Conservation (phyloP, 495 filamentous ascomycete species). For the Glarea lozoyensis region DNA sequence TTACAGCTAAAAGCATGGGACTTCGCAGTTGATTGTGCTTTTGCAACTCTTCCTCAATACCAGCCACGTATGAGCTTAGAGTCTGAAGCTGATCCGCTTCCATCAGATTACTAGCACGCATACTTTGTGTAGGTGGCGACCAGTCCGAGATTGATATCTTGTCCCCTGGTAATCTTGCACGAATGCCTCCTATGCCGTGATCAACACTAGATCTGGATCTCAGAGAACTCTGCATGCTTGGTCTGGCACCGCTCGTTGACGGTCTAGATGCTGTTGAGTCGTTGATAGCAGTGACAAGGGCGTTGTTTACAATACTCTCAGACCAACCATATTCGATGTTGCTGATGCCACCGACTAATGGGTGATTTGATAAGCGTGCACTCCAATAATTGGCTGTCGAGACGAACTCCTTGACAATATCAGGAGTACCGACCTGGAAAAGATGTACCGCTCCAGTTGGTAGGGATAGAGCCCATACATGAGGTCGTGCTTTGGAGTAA, state of each 20-base stretch:
- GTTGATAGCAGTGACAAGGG: constrained; percentile 47
- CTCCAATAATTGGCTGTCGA: constrained; percentile 97
- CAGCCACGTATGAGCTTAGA: constrained; percentile 68
- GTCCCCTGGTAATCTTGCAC: constrained; percentile 74
- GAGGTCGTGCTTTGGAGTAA: constrained; percentile 80
- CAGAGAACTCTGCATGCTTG: constrained; percentile 63
- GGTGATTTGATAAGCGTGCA: constrained; percentile 85
- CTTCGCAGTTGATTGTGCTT: constrained; percentile 78
- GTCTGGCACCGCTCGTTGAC: constrained; percentile 31
- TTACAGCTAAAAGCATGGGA: constrained; percentile 73
- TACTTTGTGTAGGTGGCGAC: constrained; percentile 84
- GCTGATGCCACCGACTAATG: constrained; percentile 82
- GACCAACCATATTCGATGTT: constrained; percentile 98
- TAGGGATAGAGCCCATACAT: constrained; percentile 93
- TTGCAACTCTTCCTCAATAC: constrained; percentile 77
- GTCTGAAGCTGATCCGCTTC: constrained; percentile 76
- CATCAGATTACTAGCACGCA: constrained; percentile 67
- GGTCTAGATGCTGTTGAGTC: constrained; percentile 21
- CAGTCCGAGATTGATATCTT: constrained; percentile 80
- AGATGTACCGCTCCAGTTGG: constrained; percentile 92
- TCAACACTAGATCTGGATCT: constrained; percentile 67
- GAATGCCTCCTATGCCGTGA: constrained; percentile 37
- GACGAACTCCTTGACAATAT: constrained; percentile 92
- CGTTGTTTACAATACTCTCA: constrained; percentile 74
- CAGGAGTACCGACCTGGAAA: constrained; percentile 92